phyloP scores from a whole-genome alignment of 1,284 basidiomycete genomes.

The Cystobasidium sp. region DNA sequence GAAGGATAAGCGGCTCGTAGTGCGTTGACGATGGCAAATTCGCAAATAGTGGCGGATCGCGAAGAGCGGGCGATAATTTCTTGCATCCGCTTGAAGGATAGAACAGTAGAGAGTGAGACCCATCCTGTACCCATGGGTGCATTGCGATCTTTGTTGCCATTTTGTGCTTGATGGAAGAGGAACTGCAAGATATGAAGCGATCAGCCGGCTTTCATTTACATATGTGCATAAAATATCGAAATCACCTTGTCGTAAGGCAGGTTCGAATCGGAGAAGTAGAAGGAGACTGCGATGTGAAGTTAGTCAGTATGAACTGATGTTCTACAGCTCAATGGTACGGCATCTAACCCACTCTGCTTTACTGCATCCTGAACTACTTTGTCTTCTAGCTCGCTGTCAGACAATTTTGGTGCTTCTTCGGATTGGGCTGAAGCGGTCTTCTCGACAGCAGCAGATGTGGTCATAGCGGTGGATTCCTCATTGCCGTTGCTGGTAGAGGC shows the following conservation, averaged over 20 bases:
- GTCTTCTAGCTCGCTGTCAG: slow-evolving; percentile 32
- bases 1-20: slow-evolving; percentile 57
- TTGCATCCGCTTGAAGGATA: slow-evolving; percentile 95
- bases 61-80: slow-evolving; percentile 68
- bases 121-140: slow-evolving; percentile 65
- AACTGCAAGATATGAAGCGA: slow-evolving; percentile 56
- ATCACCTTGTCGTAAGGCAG: slow-evolving; percentile 92
- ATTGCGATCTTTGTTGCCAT: slow-evolving; percentile 45
- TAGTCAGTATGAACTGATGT: neutral
- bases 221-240: neutral
- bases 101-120: slow-evolving; percentile 84
- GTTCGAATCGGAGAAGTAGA: slow-evolving; percentile 97
- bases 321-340: neutral
- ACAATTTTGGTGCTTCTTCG: slow-evolving; percentile 20
- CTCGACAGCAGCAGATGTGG: neutral
- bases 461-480: neutral
- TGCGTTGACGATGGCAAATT: slow-evolving; percentile 64
- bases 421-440: slow-evolving; percentile 5
- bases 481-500: slow-evolving; percentile 4
- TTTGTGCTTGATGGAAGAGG: slow-evolving; percentile 64
- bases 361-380: slow-evolving; percentile 42
- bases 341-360: slow-evolving; percentile 33
- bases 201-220: neutral
- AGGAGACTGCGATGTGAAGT: slow-evolving; percentile 71
- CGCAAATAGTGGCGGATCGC: slow-evolving; percentile 59